phyloP scores from a whole-genome alignment of 768 basidiomycete genomes.

The Harrya chromipes region DNA sequence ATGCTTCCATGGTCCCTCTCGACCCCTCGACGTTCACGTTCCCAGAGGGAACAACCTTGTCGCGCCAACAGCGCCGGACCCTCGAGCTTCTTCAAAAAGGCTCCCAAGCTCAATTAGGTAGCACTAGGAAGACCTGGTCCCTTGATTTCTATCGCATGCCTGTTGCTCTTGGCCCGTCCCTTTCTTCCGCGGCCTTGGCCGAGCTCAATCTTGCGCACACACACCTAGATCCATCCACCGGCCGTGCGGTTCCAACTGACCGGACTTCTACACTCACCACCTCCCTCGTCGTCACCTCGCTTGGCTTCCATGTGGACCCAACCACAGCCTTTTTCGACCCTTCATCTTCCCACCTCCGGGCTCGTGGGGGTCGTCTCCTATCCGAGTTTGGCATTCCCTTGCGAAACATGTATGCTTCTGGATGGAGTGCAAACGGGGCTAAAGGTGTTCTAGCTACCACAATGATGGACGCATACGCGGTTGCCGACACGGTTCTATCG shows the following conservation, averaged over 20 bases:
- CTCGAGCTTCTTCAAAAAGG: constrained; percentile 66
- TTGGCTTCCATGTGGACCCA: constrained; percentile 81
- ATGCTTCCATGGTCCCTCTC: constrained; percentile 66
- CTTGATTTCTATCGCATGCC: constrained; percentile 82
- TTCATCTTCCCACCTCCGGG: constrained; percentile 52
- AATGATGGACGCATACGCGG: constrained; percentile 87
- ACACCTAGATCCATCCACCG: constrained; percentile 45
- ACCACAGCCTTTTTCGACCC: constrained; percentile 57
- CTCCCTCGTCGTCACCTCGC: constrained; percentile 80
- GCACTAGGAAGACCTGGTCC: constrained; percentile 68
- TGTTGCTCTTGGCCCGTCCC: constrained; percentile 37
- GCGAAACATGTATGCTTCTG: constrained; percentile 80
- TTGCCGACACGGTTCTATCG: constrained; percentile 65
- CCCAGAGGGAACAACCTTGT: constrained; percentile 35
- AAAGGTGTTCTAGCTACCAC: constrained; percentile 89
- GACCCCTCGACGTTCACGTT: constrained; percentile 41
- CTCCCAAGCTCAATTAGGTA: constrained; percentile 48
- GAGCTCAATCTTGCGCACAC: constrained; percentile 63
- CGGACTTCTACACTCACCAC: constrained; percentile 52
- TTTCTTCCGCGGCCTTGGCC: constrained; percentile 22
- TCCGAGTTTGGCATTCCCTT: constrained; percentile 37
- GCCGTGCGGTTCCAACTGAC: constrained; percentile 54
- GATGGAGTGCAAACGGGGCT: constrained; percentile 92
- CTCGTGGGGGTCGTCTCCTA: constrained; percentile 47
- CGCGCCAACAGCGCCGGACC: constrained; percentile 64